These are phyloP conservation scores for Penicillium cosmopolitanum DNA, from an alignment of 495 filamentous ascomycete species.

Conservation along the genomic window DNA sequence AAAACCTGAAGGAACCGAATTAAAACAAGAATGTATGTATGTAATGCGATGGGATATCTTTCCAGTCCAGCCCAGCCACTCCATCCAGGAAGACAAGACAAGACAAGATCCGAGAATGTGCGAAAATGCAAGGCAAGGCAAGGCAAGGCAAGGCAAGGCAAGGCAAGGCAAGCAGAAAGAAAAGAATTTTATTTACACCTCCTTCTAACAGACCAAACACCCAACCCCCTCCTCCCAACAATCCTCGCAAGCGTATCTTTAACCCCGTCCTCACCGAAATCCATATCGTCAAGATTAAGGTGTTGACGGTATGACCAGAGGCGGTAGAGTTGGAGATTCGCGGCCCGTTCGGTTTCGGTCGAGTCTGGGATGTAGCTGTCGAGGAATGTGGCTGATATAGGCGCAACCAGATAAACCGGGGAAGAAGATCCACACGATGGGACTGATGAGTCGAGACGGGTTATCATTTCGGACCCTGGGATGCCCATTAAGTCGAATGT, in stretches of 20 bases:
- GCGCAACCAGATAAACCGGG: conserved; percentile 65
- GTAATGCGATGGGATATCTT: too few relatives aligned
- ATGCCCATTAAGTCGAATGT: conserved; percentile 87
- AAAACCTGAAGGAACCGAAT: too few relatives aligned
- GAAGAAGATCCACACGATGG: conserved; percentile 54
- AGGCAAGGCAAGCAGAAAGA: too few relatives aligned
- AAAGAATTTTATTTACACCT: conserved; percentile 19
- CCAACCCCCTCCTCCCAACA: conserved; percentile 78
- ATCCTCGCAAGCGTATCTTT: conserved; percentile 73
- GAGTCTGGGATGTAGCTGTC: conserved; percentile 57
- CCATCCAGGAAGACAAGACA: too few relatives aligned
- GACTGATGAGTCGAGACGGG: conserved; percentile 54
- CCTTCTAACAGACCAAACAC: conserved; percentile 68
- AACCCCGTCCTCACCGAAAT: conserved; percentile 84
- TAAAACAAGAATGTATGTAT: too few relatives aligned
- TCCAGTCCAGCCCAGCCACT: too few relatives aligned
- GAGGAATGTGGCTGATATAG: conserved; percentile 70
- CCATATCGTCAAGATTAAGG: conserved; percentile 90
- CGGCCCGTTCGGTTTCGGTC: conserved; percentile 8
- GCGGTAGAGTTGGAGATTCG: conserved; percentile 52
- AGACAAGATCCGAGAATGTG: too few relatives aligned
- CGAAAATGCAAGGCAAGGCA: too few relatives aligned
- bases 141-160: too few relatives aligned
- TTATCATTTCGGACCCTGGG: conserved; percentile 60
- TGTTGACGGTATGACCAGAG: conserved; percentile 76